phyloP scores from a whole-genome alignment of 164 flowering plant species.

The Brasenia schreberi region DNA sequence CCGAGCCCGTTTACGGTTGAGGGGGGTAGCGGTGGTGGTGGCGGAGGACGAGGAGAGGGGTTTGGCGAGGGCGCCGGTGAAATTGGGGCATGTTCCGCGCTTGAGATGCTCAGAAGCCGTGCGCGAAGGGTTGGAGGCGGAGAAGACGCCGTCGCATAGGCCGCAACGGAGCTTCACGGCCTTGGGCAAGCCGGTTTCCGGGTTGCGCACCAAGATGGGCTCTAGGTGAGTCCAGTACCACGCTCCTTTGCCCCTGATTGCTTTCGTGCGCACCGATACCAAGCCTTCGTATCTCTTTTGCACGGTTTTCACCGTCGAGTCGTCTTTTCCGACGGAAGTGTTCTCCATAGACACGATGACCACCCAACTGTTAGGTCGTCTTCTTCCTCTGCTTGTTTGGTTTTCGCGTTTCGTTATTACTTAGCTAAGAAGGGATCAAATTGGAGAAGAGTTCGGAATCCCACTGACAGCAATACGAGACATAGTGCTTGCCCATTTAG shows the following conservation, averaged over 20 bases:
- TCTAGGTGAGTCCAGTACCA: constrained; percentile 98
- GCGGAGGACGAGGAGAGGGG: constrained; percentile 46
- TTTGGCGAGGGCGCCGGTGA: constrained; percentile 30
- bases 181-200: constrained; percentile 61
- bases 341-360: not conserved
- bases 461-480: not conserved
- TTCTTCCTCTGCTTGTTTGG: not conserved
- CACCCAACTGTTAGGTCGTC: not conserved
- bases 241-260: constrained; percentile 91
- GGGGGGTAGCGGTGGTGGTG: too few species aligned
- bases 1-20: not conserved
- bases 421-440: not conserved
- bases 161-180: constrained; percentile 85
- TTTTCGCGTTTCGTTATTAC: not conserved
- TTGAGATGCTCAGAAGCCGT: constrained; percentile 97
- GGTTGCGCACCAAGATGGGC: constrained; percentile 56
- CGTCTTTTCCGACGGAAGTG: constrained; percentile 30
- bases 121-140: constrained; percentile 93
- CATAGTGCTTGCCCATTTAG: not conserved
- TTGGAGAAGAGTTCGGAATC: not conserved
- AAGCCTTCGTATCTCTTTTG: constrained; percentile 79
- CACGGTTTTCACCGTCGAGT: constrained; percentile 45
- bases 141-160: constrained; percentile 73
- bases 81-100: constrained; percentile 87
- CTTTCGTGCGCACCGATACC: constrained; percentile 60